These are phyloP conservation scores for Moesziomyces parantarcticus DNA, from an alignment of 1,284 basidiomycete species.

Conservation along the genomic window DNA sequence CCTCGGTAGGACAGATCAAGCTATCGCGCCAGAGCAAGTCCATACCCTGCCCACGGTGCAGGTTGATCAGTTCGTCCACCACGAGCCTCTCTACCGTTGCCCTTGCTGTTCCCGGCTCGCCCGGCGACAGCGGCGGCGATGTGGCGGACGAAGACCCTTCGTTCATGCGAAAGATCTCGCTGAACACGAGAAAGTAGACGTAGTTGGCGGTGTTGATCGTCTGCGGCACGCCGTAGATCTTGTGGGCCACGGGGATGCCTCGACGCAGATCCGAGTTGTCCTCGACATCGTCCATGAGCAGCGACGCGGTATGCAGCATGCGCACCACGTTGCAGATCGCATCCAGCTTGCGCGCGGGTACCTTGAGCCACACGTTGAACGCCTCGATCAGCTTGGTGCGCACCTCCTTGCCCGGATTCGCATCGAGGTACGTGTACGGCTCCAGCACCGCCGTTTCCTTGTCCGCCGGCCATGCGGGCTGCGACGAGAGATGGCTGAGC, in stretches of 20 bases:
- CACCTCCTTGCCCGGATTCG: conserved; percentile 92
- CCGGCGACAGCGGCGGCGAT: conserved; percentile 25
- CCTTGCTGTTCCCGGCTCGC: conserved; percentile 2
- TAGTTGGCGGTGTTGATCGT: conserved; percentile 99
- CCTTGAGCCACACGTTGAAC: conserved; percentile 91
- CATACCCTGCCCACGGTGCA: conserved; percentile 94
- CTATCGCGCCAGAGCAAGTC: conserved; percentile 95
- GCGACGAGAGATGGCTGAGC: conserved; percentile 53
- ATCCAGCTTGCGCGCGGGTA: conserved; percentile 78
- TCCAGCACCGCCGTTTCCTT: conserved; percentile 73
- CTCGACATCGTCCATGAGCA: conserved; percentile 97
- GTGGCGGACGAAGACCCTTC: conserved; percentile 71
- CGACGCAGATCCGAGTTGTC: conserved; percentile 90
- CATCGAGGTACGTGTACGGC: conserved; percentile 86
- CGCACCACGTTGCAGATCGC: conserved; percentile 84
- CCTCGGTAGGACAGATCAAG: conserved; percentile 89
- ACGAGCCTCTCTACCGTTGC: conserved; percentile 51
- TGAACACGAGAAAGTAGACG: conserved; percentile 80
- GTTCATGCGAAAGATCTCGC: conserved; percentile 75
- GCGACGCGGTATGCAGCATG: conserved; percentile 93
- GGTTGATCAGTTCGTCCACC: conserved; percentile 78
- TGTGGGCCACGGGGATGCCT: conserved; percentile 89
- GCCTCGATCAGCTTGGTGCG: conserved; percentile 88
- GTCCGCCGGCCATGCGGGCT: conserved; percentile 67
- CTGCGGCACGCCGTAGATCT: conserved; percentile 94